Evolutionary conservation across 108 stramenopile genomes (phyloP).

Genomic region (Skeletonema marinoi): DNA sequence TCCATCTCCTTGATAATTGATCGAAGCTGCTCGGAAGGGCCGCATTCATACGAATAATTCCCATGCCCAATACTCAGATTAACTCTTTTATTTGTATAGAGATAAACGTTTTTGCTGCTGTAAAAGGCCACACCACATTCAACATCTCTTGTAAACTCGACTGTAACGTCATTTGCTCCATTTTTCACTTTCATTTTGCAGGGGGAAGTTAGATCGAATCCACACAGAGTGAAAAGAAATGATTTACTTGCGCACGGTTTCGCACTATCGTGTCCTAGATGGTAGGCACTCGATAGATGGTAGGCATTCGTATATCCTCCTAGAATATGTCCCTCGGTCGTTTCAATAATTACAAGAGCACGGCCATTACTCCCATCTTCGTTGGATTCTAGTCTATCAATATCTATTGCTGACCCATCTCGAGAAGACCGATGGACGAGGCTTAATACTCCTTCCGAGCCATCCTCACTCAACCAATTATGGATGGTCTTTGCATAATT

Average conservation of each 20-base stretch:
- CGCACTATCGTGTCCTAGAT: too few relatives aligned
- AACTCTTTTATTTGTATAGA: too few relatives aligned
- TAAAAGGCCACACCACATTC: too few relatives aligned
- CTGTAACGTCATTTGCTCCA: neutral
- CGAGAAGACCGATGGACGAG: conserved; percentile 2
- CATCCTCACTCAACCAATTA: conserved; percentile 11
- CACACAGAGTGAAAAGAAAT: neutral
- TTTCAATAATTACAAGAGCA: neutral
- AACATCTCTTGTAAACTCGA: too few relatives aligned
- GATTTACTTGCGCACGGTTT: neutral
- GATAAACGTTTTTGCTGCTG: too few relatives aligned
- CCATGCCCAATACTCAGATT: too few relatives aligned
- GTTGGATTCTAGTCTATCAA: too few relatives aligned
- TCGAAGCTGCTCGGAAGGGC: too few relatives aligned
- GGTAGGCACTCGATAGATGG: too few relatives aligned
- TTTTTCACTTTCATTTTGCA: neutral
- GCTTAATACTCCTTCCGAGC: neutral
- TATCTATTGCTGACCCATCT: conserved; percentile 1
- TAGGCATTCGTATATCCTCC: conserved; percentile 15
- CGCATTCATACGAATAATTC: too few relatives aligned
- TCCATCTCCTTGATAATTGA: neutral
- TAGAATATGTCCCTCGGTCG: neutral
- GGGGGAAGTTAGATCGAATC: neutral
- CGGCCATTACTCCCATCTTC: neutral
- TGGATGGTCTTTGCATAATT: neutral